These are phyloP conservation scores for Crassisporium funariophilum DNA, from an alignment of 768 basidiomycete genomes.

Conservation along the genomic window DNA sequence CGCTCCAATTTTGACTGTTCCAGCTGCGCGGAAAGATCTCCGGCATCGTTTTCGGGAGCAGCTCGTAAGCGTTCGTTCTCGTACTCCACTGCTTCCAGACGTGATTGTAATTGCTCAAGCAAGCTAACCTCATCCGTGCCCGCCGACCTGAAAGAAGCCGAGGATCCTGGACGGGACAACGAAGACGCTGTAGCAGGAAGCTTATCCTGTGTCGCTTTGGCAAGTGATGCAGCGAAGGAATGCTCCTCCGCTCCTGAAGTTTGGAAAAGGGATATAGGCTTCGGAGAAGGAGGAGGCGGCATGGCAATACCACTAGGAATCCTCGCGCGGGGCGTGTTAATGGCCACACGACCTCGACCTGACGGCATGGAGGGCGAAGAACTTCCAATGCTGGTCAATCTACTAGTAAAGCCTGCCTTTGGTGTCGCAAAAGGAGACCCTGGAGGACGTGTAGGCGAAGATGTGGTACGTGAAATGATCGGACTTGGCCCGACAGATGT, in stretches of 20 bases:
- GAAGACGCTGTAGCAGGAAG: constrained; percentile 5
- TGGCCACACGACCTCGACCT: constrained; percentile 38
- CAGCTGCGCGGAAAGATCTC: constrained; percentile 46
- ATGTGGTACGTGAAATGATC: constrained; percentile 34
- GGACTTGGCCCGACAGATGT: constrained; percentile 22
- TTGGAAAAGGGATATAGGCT: constrained; percentile 25
- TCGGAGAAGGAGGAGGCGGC: constrained; percentile 78
- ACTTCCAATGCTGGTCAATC: constrained; percentile 31
- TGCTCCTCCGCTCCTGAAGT: constrained; percentile 3
- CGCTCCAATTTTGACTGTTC: constrained; percentile 46
- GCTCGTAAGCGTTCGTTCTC: constrained; percentile 66
- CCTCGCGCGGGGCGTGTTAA: constrained; percentile 63
- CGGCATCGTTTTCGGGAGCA: constrained; percentile 31
- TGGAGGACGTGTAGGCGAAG: constrained; percentile 46
- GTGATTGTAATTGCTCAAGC: constrained; percentile 46
- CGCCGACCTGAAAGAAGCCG: constrained; percentile 36
- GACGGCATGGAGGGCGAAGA: constrained; percentile 35
- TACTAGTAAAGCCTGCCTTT: constrained; percentile 45
- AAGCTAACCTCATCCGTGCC: constrained; percentile 36
- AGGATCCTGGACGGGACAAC: constrained; percentile 41
- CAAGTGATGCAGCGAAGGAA: constrained; percentile 30
- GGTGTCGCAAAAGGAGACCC: constrained; percentile 73
- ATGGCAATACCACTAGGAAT: constrained; percentile 76
- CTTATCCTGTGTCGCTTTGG: constrained; percentile 1
- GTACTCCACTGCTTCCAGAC: constrained; percentile 65